Percentiles rank a stretch among this genome's conserved stretches.
phyloP scores from a whole-genome alignment of 257 asterid genomes.

The Penstemon barbatus region DNA sequence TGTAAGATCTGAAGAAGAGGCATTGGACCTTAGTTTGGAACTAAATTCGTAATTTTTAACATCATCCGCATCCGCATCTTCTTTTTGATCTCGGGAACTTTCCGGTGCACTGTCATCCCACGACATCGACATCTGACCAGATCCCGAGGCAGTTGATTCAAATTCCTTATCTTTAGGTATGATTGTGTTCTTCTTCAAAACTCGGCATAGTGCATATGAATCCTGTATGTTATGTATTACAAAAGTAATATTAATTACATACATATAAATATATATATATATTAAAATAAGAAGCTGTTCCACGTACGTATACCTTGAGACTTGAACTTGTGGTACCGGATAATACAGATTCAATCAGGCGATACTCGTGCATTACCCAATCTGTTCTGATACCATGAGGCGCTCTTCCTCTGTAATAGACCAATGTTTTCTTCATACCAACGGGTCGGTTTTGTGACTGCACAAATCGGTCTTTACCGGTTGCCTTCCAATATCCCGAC shows the following conservation, averaged over 20 bases:
- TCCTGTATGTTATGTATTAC: slow-evolving; percentile 35
- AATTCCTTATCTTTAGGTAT: slow-evolving; percentile 32
- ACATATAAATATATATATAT: too few relatives aligned
- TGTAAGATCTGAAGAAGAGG: slow-evolving; percentile 52
- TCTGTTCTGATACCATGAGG: slow-evolving; percentile 64
- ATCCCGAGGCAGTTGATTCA: slow-evolving; percentile 12
- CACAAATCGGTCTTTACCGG: slow-evolving; percentile 67
- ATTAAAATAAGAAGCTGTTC: too few relatives aligned
- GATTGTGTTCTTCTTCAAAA: slow-evolving; percentile 56
- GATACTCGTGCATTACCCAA: slow-evolving; percentile 82
- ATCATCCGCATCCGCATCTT: slow-evolving; percentile 29
- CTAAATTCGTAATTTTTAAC: slow-evolving; percentile 16
- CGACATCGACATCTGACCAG: slow-evolving; percentile 24
- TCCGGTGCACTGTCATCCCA: slow-evolving; percentile 48
- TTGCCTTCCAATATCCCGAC: slow-evolving; percentile 81
- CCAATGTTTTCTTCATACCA: slow-evolving; percentile 80
- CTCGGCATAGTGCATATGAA: slow-evolving; percentile 65
- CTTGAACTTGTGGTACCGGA: slow-evolving; percentile 26
- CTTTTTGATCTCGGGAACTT: slow-evolving; percentile 36
- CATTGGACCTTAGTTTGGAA: slow-evolving; percentile 37
- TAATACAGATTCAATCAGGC: slow-evolving; percentile 39
- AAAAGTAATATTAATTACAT: not conserved
- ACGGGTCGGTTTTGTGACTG: slow-evolving; percentile 55
- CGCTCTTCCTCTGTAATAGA: slow-evolving; percentile 70
- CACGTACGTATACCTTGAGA: slow-evolving; percentile 36